Base-by-base conservation (phyloP, 441 rosid species). In the Pelargonium australe region DNA sequence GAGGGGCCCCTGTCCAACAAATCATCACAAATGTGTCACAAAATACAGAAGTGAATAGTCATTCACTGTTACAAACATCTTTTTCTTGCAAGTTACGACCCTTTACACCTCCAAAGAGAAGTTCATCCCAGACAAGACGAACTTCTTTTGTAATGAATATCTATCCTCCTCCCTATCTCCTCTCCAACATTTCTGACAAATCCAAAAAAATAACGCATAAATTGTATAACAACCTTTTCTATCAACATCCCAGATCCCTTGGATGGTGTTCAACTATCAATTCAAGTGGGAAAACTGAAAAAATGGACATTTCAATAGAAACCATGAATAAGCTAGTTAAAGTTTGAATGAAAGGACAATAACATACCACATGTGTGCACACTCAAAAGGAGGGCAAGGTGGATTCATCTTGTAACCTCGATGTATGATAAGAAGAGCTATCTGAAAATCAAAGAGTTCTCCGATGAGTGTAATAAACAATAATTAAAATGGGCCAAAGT, bases 351-450 rank as follows among this genome's bases (percentile, higher is more conserved):
- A 20, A 9, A 63, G 45, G 62, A 37, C 28, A 47, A 67, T 62
- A 64, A 75, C 95, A 72, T 81, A 95, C 98, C 99, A 95, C 94
- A 91, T 95, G 77, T 92, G 99, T 67, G 90, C 89, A 82, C 99
- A 95, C 72, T 95, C 99, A 89, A 85, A 93, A 70, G 98, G 95
- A 58, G 99, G 97, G 76, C 89, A 89, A 41, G 98, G 96, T 34
- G 97, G 99, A 80, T 87, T 88, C 98, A 95, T 95, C 84, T 76
- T 86, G 85, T 95, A 95, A 69, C 99, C 99, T 80, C 96, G 88
- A 72, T 83, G 91, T 72, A 95, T 76, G 64, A 92, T 89, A 77
- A 95, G 92, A 82, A 92, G 80, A 63, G 96, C 91, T 82, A 91
- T 86, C 99, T 95, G 97, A 79, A 85, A 80, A 80, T 34, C 43